phyloP scores from a whole-genome alignment of 176 grass and related monocot species.

The Luzula sylvatica region DNA sequence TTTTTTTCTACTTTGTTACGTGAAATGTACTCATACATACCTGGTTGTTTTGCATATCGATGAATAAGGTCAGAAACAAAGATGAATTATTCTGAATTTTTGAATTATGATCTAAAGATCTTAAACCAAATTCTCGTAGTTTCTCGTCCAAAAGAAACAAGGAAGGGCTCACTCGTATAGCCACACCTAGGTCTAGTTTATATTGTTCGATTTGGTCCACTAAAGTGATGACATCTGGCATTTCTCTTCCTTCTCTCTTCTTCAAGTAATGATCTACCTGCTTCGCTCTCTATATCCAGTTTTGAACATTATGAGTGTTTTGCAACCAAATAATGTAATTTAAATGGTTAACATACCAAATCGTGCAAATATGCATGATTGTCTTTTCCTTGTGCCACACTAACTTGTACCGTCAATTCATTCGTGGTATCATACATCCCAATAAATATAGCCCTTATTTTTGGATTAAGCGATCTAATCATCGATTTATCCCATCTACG shows the following conservation, averaged over 20 bases:
- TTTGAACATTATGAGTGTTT: not conserved
- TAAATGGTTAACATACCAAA: conserved; percentile 6
- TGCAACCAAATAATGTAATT: not conserved
- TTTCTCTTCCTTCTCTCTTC: not conserved
- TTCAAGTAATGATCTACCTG: conserved; percentile 22
- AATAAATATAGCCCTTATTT: conserved; percentile 3
- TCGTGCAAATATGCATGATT: conserved; percentile 16
- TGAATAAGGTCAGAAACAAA: conserved; percentile 9
- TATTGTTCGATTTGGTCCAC: conserved; percentile 14
- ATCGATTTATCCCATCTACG: conserved; percentile 25
- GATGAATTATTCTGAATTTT: conserved; percentile 4
- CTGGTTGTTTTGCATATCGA: conserved; percentile 21
- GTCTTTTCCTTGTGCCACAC: conserved; percentile 7
- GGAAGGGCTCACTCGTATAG: conserved; percentile 10
- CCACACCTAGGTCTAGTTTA: conserved; percentile 7
- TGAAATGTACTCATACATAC: not conserved
- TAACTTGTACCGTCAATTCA: conserved; percentile 11
- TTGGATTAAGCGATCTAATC: conserved; percentile 2
- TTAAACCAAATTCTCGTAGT: not conserved
- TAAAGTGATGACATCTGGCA: not conserved
- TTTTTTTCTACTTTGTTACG: not conserved
- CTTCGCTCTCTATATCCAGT: conserved; percentile 1
- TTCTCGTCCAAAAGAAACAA: conserved; percentile 22
- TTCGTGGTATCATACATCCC: conserved; percentile 10
- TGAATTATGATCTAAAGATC: conserved; percentile 17